Base-by-base conservation (phyloP, 1,284 basidiomycete genomes). In the Leccinum fuscescens region DNA sequence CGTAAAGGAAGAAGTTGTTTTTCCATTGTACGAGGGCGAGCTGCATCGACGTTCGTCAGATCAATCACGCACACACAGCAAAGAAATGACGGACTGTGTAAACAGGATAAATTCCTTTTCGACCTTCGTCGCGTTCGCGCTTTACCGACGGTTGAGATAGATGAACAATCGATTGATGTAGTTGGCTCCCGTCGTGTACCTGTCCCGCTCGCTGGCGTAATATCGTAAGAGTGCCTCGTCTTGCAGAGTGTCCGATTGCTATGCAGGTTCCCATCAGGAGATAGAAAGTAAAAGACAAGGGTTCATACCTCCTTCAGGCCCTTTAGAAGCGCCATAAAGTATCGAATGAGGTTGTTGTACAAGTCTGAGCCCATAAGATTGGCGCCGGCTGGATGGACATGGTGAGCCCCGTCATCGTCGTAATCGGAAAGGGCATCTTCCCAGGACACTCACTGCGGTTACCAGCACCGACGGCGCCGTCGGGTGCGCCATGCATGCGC, bases 71-170 rank as follows among this genome's bases (percentile, higher is more conserved):
- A 20, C 20, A 20, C 2, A 20, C 20, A 20, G 20, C 20, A 20
- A 20, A 20, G 20, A 20, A 20, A 20, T 20, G 20, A 31, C 92
- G 71, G 72, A 96, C 94, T 31, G 96, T 99, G 77, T 98, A 99
- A 29, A 99, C 93, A 5, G 88, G 89, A 76, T 97, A 98, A 48
- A 98, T 91, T 56, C 92, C 90, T 77, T 96, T 98, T 70, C 94
- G 86, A 6, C 97, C 97, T 74, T 99, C 96, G 69, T 99, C 97
- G 73, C 96, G 90, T 75, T 99, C 96, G 51, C 96, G 87, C 79
- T 97, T 98, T 54, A 99, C 96, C 97, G 95, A 62, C 96, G 92
- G 75, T 99, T 98, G 62, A 98, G 86, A 77, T 98, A 98, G 20
- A 93, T 92, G 80, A 98, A 98, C 48, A 99, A 79, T 63, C 95